These are phyloP conservation scores for Eutrema japonicum DNA, from an alignment of 345 rosid genomes.

Conservation along the genomic window DNA sequence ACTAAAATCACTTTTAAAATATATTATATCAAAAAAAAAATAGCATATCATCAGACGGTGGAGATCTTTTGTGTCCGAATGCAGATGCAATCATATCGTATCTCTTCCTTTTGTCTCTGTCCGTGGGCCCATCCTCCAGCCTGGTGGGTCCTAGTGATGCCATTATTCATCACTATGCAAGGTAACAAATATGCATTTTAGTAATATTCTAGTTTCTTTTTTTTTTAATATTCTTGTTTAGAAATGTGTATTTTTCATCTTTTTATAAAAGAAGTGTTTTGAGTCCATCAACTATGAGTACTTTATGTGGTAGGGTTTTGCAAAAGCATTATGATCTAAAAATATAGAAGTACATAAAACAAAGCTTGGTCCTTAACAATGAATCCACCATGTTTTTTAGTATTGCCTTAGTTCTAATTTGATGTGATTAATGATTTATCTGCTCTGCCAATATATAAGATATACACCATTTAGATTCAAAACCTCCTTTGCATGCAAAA, in stretches of 20 bases:
- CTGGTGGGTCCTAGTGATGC: slow-evolving; percentile 10
- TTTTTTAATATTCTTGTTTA: neutral
- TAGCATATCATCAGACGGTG: neutral
- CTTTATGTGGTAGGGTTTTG: neutral
- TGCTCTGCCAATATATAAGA: neutral
- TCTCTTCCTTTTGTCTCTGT: slow-evolving; percentile 15
- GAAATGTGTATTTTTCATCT: neutral
- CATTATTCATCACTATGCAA: no score
- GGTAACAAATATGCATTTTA: neutral
- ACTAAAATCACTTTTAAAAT: no score
- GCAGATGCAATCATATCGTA: slow-evolving; percentile 33
- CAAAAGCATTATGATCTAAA: neutral
- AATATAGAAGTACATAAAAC: neutral
- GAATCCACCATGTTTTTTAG: neutral
- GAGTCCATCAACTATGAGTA: neutral
- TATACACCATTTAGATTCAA: no score
- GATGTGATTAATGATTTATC: neutral
- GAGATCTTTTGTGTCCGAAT: slow-evolving; percentile 12
- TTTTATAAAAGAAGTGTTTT: no score
- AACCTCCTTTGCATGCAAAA: no score
- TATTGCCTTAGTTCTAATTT: neutral
- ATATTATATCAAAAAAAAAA: no score
- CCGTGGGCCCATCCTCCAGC: slow-evolving; percentile 24
- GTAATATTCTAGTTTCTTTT: neutral
- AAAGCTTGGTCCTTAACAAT: neutral